Conservation (phyloP, 2,329 filamentous ascomycete genomes). For the Sclerotinia borealis region DNA sequence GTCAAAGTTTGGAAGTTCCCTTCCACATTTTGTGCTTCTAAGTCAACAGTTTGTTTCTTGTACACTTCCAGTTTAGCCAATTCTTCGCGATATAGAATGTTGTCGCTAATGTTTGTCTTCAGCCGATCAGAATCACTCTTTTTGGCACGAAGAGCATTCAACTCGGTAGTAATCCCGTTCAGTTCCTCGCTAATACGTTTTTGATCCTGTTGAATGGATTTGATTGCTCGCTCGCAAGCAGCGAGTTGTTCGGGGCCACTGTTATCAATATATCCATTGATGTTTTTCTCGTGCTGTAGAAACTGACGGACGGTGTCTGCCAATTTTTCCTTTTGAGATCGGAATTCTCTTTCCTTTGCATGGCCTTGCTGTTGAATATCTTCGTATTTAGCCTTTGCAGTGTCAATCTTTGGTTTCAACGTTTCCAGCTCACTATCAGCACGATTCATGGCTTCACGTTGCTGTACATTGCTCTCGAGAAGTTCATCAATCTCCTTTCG, state of each 20-base stretch:
- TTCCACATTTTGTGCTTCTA: conserved; percentile 74
- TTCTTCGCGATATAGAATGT: conserved; percentile 77
- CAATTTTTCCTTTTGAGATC: conserved; percentile 64
- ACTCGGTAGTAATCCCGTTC: conserved; percentile 56
- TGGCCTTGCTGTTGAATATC: conserved; percentile 68
- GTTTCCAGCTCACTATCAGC: conserved; percentile 67
- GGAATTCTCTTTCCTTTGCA: conserved; percentile 64
- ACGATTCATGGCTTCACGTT: conserved; percentile 62
- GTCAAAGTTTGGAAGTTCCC: conserved; percentile 74
- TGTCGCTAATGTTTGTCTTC: conserved; percentile 83
- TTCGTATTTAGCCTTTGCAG: conserved; percentile 70
- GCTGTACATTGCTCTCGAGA: conserved; percentile 59
- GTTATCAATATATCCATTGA: conserved; percentile 70
- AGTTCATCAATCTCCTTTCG: conserved; percentile 66
- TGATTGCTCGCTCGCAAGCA: conserved; percentile 63
- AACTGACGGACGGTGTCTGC: conserved; percentile 72
- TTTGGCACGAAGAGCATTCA: conserved; percentile 72
- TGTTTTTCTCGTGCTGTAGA: conserved; percentile 67
- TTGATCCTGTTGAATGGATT: conserved; percentile 60
- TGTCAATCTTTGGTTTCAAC: conserved; percentile 69
- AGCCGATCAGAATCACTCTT: conserved; percentile 74
- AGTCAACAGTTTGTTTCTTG: conserved; percentile 61
- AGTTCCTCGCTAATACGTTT: conserved; percentile 61
- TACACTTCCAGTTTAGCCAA: conserved; percentile 62
- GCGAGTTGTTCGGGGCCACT: conserved; percentile 68